Evolutionary conservation across 148 eudicot genomes (phyloP).

Genomic region (Vaccinium vitisidaea): DNA sequence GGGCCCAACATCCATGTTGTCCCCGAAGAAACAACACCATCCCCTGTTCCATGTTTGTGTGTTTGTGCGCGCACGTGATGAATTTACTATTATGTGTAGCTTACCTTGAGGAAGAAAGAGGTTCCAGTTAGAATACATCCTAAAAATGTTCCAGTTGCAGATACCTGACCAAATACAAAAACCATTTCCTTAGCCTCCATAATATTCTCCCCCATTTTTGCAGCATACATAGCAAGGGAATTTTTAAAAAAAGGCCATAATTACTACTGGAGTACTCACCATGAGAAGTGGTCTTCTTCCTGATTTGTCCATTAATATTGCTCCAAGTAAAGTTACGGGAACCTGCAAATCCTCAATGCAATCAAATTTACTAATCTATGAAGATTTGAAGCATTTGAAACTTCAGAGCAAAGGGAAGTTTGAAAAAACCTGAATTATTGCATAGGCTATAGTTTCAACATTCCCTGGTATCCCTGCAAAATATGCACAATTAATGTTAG

Average conservation of each 20-base stretch:
- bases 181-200: neutral
- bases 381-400: no score
- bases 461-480: constrained; percentile 60
- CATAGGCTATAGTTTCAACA: constrained; percentile 63
- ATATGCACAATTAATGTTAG: neutral
- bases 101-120: constrained; percentile 76
- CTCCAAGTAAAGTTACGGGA: constrained; percentile 66
- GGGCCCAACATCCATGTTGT: no score
- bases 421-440: constrained; percentile 42
- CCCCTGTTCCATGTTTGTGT: no score
- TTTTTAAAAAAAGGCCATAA: neutral
- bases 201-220: neutral
- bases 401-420: neutral
- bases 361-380: neutral
- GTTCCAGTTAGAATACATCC: constrained; percentile 66
- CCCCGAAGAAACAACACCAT: no score
- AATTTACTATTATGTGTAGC: no score
- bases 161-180: constrained; percentile 34
- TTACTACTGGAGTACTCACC: constrained; percentile 28
- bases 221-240: no score
- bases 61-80: no score
- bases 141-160: constrained; percentile 66
- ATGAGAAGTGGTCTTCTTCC: constrained; percentile 77
- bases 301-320: constrained; percentile 67
- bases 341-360: constrained; percentile 28